A percentile compares a stretch with the other conserved stretches of the same genome.
Evolutionary conservation across 257 asterid genomes (phyloP).

Genomic region (Solanum clarkiae): DNA sequence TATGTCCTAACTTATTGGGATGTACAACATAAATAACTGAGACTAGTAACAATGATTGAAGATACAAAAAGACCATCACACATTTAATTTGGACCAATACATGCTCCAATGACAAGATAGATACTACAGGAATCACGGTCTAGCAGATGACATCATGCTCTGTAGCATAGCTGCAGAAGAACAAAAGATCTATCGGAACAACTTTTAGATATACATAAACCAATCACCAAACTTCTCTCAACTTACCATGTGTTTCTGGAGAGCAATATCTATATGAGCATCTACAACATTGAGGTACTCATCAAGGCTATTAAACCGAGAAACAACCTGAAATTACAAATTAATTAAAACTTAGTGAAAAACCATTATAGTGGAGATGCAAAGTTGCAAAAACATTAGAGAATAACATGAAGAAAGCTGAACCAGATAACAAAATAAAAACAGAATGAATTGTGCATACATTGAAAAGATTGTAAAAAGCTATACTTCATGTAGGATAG

Average conservation of each 20-base stretch:
- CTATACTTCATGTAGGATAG: not conserved
- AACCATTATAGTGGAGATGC: not conserved
- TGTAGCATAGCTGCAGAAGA: not conserved
- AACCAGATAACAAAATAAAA: not conserved
- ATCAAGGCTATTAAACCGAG: slow-evolving; percentile 33
- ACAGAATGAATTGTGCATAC: not conserved
- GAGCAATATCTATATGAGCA: slow-evolving; percentile 59
- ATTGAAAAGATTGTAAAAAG: not conserved
- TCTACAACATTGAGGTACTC: slow-evolving; percentile 53
- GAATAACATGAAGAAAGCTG: not conserved
- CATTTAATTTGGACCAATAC: not conserved
- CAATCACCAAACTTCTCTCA: not conserved
- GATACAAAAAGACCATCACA: not conserved
- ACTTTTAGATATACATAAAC: not conserved
- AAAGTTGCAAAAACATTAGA: not conserved
- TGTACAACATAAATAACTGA: not conserved
- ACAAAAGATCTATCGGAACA: not conserved
- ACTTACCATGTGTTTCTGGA: slow-evolving; percentile 66
- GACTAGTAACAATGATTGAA: not conserved
- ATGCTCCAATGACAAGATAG: not conserved
- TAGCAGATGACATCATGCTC: not conserved
- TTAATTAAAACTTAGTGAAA: not conserved
- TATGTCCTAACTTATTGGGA: not conserved
- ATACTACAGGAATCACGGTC: not conserved
- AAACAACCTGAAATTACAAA: slow-evolving; percentile 53